phyloP scores from a whole-genome alignment of 257 asterid genomes.

The Avicennia marina region DNA sequence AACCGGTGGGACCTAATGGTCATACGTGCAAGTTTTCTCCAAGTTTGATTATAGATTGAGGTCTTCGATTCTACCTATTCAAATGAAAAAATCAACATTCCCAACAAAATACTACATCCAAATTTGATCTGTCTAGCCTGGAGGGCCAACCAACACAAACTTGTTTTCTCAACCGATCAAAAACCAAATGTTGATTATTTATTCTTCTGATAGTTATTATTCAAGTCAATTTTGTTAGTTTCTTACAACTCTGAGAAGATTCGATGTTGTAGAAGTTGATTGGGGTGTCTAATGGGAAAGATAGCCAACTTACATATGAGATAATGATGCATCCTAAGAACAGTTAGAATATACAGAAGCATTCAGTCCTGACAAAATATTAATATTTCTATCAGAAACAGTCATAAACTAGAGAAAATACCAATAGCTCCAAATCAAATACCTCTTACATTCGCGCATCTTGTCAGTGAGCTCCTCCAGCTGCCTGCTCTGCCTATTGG shows the following conservation, averaged over 20 bases:
- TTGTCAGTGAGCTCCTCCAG: slow-evolving; percentile 94
- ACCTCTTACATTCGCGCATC: slow-evolving; percentile 99
- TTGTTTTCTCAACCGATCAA: background rate
- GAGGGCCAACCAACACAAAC: background rate
- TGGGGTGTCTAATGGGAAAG: background rate
- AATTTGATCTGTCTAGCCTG: background rate
- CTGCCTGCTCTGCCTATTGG: slow-evolving; percentile 88
- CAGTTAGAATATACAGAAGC: background rate
- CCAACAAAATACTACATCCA: background rate
- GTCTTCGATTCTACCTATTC: no score
- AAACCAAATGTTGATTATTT: slow-evolving; percentile 8
- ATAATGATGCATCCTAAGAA: background rate
- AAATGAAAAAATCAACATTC: slow-evolving; percentile 2
- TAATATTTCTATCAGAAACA: background rate
- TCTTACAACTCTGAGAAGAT: background rate
- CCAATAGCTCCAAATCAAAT: slow-evolving; percentile 20
- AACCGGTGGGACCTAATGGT: background rate
- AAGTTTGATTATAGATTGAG: no score
- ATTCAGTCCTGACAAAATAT: background rate
- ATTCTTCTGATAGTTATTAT: background rate
- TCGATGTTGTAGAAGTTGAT: background rate
- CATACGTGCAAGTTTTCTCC: background rate
- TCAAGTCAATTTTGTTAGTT: background rate
- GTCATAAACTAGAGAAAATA: background rate
- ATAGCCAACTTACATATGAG: background rate